These are phyloP conservation scores for Paecilomyces niveus DNA, from an alignment of 2,329 filamentous ascomycete genomes.

Conservation along the genomic window DNA sequence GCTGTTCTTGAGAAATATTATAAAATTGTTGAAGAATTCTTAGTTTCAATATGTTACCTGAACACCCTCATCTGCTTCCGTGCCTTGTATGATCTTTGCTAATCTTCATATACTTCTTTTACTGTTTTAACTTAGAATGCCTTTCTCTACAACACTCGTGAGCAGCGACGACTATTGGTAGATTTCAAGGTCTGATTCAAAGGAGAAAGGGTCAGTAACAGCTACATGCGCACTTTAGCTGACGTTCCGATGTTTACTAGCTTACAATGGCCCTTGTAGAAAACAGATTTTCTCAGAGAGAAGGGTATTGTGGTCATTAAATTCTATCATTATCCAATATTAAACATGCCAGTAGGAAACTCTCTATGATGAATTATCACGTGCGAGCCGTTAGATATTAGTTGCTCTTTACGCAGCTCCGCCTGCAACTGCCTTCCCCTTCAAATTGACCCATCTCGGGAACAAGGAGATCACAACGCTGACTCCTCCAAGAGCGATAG, in stretches of 20 bases:
- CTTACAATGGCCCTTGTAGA: no score
- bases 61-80: background rate
- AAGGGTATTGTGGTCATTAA: background rate
- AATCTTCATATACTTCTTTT: background rate
- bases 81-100: background rate
- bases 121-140: background rate
- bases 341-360: background rate
- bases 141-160: no score
- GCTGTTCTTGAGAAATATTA: no score
- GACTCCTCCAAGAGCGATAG: slow-evolving; percentile 6
- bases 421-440: slow-evolving; percentile 6
- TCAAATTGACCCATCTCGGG: slow-evolving; percentile 8
- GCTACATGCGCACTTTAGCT: no score
- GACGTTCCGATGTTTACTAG: no score
- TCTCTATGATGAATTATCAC: background rate
- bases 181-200: no score
- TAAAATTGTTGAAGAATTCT: no score
- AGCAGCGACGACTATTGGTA: no score
- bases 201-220: no score
- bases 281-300: background rate
- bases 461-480: slow-evolving; percentile 6
- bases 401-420: slow-evolving; percentile 1
- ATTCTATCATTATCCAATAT: background rate
- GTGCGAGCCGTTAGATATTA: background rate
- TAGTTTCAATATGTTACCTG: no score